phyloP scores from a whole-genome alignment of 768 basidiomycete genomes.

The Floccularia luteovirens region DNA sequence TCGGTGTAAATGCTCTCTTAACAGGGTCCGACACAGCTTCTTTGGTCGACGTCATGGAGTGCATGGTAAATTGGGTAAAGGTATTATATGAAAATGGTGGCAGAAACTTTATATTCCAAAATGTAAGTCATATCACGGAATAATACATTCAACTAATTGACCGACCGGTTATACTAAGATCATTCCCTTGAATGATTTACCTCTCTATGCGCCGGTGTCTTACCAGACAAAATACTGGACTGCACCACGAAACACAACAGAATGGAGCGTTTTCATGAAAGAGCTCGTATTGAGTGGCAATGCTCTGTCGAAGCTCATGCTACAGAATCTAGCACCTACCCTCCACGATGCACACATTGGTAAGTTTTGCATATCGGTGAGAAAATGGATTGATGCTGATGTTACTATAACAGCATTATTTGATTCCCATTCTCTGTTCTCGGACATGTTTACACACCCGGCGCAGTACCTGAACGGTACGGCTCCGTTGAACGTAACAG shows the following conservation, averaged over 20 bases:
- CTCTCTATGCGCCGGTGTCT: constrained; percentile 37
- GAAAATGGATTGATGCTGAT: neutral
- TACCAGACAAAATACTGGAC: constrained; percentile 48
- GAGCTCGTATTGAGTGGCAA: constrained; percentile 48
- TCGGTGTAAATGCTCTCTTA: constrained; percentile 46
- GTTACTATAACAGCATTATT: constrained; percentile 43
- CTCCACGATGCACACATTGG: constrained; percentile 52
- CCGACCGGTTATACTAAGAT: constrained; percentile 27
- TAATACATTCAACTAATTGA: neutral
- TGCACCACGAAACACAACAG: constrained; percentile 41
- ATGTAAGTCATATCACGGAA: constrained; percentile 30
- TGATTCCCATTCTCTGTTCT: constrained; percentile 53
- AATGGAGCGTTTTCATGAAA: constrained; percentile 48
- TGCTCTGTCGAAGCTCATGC: constrained; percentile 39
- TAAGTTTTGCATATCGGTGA: constrained; percentile 16
- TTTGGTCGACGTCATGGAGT: constrained; percentile 47
- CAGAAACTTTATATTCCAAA: constrained; percentile 63
- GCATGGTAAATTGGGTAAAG: constrained; percentile 55
- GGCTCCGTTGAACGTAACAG: constrained; percentile 36
- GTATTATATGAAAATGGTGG: constrained; percentile 50
- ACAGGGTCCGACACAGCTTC: constrained; percentile 45
- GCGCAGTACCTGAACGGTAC: constrained; percentile 46
- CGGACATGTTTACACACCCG: constrained; percentile 49
- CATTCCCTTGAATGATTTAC: constrained; percentile 43
- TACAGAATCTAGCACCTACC: constrained; percentile 36